phyloP scores from a whole-genome alignment of 2,329 filamentous ascomycete genomes.

The Pseudomassariella vexata region DNA sequence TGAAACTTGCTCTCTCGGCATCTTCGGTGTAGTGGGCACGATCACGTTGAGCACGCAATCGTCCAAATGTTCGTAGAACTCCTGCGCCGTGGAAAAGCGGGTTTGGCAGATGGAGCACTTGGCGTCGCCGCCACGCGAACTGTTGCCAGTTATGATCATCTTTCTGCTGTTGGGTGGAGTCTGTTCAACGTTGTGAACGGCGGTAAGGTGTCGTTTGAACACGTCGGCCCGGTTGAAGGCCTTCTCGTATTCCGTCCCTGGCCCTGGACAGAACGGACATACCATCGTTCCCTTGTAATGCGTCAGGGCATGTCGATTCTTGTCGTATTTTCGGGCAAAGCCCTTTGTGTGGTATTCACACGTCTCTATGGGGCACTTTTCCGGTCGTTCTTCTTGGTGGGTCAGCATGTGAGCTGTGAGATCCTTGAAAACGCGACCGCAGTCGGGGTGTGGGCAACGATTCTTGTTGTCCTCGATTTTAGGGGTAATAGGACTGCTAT shows the following conservation, averaged over 20 bases:
- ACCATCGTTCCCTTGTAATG: constrained; percentile 98
- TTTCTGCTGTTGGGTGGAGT: constrained; percentile 87
- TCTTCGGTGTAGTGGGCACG: constrained; percentile 37
- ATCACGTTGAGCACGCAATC: constrained; percentile 57
- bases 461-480: constrained; percentile 27
- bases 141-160: constrained; percentile 36
- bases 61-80: constrained; percentile 94
- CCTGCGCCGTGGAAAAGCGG: constrained; percentile 77
- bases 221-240: constrained; percentile 94
- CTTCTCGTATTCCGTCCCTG: constrained; percentile 84
- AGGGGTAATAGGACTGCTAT: constrained; percentile 23
- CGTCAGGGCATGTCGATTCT: constrained; percentile 88
- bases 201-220: constrained; percentile 89
- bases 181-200: constrained; percentile 88
- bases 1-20: constrained; percentile 15
- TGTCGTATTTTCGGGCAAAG: constrained; percentile 93
- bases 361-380: constrained; percentile 88
- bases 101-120: constrained; percentile 87
- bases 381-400: constrained; percentile 82
- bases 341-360: constrained; percentile 92
- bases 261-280: constrained; percentile 88
- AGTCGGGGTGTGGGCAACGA: constrained; percentile 76
- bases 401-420: constrained; percentile 92
- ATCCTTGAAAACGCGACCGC: constrained; percentile 83
- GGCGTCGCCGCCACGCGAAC: constrained; percentile 52